These are phyloP conservation scores for Vigna hirtella DNA, from an alignment of 306 rosid species.

Conservation along the genomic window DNA sequence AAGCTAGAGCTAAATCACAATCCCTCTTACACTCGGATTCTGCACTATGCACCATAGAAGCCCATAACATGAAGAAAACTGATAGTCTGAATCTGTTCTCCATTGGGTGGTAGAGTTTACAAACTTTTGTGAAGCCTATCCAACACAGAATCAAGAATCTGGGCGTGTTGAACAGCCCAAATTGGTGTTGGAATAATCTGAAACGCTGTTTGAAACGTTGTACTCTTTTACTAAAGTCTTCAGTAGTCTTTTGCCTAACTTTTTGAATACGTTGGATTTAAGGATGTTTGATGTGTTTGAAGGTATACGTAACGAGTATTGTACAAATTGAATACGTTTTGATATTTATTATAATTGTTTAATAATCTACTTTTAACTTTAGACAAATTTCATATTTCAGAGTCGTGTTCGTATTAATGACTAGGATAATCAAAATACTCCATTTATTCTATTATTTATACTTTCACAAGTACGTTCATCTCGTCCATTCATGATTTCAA, in stretches of 20 bases:
- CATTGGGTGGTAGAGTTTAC: slow-evolving; percentile 11
- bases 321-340: no score
- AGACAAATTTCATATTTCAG: no score
- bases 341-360: no score
- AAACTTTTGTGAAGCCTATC: not conserved
- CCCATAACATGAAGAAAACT: slow-evolving; percentile 27
- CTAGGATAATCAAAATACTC: no score
- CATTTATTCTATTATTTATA: no score
- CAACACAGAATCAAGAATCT: not conserved
- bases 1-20: slow-evolving; percentile 69
- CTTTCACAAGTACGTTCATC: no score
- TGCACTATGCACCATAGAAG: slow-evolving; percentile 36
- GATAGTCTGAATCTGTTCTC: slow-evolving; percentile 24
- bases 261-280: not conserved
- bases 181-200: not conserved
- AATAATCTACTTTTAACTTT: no score
- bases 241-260: not conserved
- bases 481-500: no score
- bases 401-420: no score
- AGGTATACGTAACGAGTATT: not conserved
- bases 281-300: not conserved
- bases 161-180: slow-evolving; percentile 12
- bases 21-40: slow-evolving; percentile 55
- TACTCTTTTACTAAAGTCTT: not conserved
- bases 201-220: not conserved